Evolutionary conservation across 2,329 filamentous ascomycete genomes (phyloP).

Genomic region (Trichoderma sp.): DNA sequence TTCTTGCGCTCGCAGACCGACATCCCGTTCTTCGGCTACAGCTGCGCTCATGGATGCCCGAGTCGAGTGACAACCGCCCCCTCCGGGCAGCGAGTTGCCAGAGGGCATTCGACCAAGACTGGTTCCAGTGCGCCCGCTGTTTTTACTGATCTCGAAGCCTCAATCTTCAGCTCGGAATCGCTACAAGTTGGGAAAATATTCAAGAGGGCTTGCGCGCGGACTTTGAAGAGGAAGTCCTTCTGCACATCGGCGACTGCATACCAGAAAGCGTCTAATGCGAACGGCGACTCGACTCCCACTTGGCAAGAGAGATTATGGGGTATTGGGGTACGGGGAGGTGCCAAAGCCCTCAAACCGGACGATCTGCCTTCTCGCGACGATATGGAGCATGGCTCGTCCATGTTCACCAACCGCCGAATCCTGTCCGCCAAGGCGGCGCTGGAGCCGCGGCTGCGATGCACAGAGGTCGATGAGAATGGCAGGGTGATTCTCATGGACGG

Average conservation of each 20-base stretch:
- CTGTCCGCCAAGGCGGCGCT: slow-evolving; percentile 75
- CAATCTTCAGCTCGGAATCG: slow-evolving; percentile 32
- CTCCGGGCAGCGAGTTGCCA: neutral
- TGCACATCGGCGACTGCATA: slow-evolving; percentile 31
- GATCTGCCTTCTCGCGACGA: slow-evolving; percentile 62
- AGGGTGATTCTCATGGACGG: slow-evolving; percentile 91
- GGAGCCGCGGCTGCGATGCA: slow-evolving; percentile 85
- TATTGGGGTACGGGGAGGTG: slow-evolving; percentile 38
- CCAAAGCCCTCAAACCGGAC: slow-evolving; percentile 53
- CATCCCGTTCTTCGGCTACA: slow-evolving; percentile 52
- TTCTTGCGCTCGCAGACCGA: slow-evolving; percentile 74
- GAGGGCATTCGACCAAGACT: slow-evolving; percentile 22
- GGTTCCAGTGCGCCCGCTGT: neutral
- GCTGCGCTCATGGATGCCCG: slow-evolving; percentile 28
- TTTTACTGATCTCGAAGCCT: slow-evolving; percentile 31
- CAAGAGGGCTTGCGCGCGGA: slow-evolving; percentile 18
- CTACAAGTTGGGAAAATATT: slow-evolving; percentile 24
- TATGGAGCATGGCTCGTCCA: slow-evolving; percentile 54
- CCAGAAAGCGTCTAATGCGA: slow-evolving; percentile 28
- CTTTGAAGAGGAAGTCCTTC: slow-evolving; percentile 26
- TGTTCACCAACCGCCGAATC: slow-evolving; percentile 70
- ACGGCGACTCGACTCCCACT: slow-evolving; percentile 30
- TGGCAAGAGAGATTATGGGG: slow-evolving; percentile 56
- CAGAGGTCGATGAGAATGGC: slow-evolving; percentile 90
- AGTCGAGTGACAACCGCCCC: neutral